These are phyloP conservation scores for Orbilia brochopaga DNA, from an alignment of 2,329 filamentous ascomycete species.

Conservation along the genomic window DNA sequence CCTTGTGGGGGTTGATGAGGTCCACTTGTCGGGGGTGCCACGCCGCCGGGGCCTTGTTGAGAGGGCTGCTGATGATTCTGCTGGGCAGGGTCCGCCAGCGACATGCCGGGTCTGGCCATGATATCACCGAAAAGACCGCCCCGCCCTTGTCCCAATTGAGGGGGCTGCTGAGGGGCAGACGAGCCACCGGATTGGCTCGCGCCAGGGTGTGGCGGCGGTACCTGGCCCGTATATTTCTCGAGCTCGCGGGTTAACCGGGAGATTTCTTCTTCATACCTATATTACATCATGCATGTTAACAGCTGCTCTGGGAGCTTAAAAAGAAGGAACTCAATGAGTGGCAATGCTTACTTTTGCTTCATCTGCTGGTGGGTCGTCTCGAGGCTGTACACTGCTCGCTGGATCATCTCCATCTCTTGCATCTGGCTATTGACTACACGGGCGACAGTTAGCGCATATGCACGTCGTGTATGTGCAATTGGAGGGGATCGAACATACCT, in stretches of 20 bases:
- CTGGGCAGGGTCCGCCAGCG: constrained; percentile 74
- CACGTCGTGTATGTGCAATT: background rate
- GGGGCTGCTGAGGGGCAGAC: constrained; percentile 75
- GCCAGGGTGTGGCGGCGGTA: constrained; percentile 62
- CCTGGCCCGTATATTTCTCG: constrained; percentile 69
- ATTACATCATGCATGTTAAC: constrained; percentile 17
- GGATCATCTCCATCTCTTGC: constrained; percentile 91
- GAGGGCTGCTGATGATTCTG: constrained; percentile 69
- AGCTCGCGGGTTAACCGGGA: constrained; percentile 84
- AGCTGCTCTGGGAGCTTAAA: background rate
- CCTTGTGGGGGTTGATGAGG: constrained; percentile 31
- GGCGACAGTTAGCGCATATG: constrained; percentile 53
- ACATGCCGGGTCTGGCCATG: constrained; percentile 88
- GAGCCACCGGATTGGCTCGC: constrained; percentile 76
- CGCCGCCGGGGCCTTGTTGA: constrained; percentile 64
- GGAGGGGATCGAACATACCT: constrained; percentile 68
- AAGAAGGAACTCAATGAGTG: constrained; percentile 10
- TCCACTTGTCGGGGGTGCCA: constrained; percentile 71
- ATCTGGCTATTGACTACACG: constrained; percentile 81
- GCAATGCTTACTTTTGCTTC: constrained; percentile 87
- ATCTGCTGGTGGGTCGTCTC: constrained; percentile 87
- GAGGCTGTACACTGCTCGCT: constrained; percentile 89
- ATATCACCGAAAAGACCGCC: constrained; percentile 94
- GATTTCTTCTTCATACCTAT: constrained; percentile 92
- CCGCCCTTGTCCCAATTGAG: constrained; percentile 80